Base-by-base conservation (phyloP, 768 basidiomycete species). In the Phylloporus arenicola region DNA sequence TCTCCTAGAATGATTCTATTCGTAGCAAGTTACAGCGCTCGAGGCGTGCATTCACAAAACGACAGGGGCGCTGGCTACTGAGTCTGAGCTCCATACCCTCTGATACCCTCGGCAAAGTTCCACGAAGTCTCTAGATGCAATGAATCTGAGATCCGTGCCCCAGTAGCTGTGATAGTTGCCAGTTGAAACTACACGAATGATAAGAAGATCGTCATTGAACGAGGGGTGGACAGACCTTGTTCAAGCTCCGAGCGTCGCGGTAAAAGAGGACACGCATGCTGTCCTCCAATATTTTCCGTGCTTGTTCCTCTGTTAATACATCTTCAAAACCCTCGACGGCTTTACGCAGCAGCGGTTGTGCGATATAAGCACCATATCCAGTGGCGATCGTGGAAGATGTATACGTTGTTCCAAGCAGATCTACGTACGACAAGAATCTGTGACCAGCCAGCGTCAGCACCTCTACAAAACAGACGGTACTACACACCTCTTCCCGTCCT, bases 401-500 rank as follows among this genome's bases (percentile, higher is more conserved):
- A 68, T 98, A 98, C 0, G 96, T 99, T 24, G 92, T 95, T n/a
- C 95, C 96, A 19, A 95, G 76, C 6, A 98, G 77, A 68, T 99
- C 95, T 41, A 99, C 94, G 63, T 85, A 97, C 6, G 92, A 83
- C 43, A 98, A 72, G 77, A 96, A 97, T 19, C 93, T 96, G 60
- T 3, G 33, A 30, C 11, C n/a, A 29, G 27, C 1, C 19, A 27
- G 12, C 19, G 30, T 55, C 20, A 45, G 20, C 10, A 5, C 16
- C 13, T 35, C 24, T 33, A 11, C 30, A 31, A 39, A 14, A 48
- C n/a, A 41, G 1, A 12, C 7, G 30, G 30, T 40, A 16, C 13
- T 29, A 63, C 77, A 20, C 49, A 91, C 92, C 79, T 79, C 67
- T 88, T 77, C 14, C 85, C 88, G 51, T 93, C 81, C 62, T 92